Evolutionary conservation across 1,139 yeast genomes (phyloP).

Genomic region (Blastobotrys persicus): DNA sequence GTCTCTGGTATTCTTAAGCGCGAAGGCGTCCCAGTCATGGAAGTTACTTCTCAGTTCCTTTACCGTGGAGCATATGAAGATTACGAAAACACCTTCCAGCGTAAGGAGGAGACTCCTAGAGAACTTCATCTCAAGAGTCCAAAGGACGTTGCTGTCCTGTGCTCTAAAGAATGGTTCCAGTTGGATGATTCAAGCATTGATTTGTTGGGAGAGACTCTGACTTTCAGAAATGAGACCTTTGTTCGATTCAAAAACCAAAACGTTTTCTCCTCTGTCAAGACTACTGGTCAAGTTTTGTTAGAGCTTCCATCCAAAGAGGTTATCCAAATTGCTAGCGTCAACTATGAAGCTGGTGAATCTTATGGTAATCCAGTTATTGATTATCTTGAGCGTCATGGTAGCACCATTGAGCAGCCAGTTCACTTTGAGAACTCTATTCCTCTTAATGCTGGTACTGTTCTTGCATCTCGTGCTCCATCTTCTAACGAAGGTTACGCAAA

Average conservation of each 20-base stretch:
- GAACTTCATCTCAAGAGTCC: slow-evolving; percentile 69
- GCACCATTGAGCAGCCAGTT: slow-evolving; percentile 91
- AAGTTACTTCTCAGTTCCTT: slow-evolving; percentile 91
- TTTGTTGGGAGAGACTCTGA: slow-evolving; percentile 73
- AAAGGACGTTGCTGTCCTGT: slow-evolving; percentile 89
- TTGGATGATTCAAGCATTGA: slow-evolving; percentile 65
- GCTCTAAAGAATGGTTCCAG: slow-evolving; percentile 98
- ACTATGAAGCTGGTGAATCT: slow-evolving; percentile 87
- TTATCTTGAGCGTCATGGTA: slow-evolving; percentile 87
- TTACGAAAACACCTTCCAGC: slow-evolving; percentile 89
- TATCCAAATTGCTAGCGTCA: slow-evolving; percentile 80
- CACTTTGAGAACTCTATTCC: slow-evolving; percentile 89
- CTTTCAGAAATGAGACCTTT: slow-evolving; percentile 86
- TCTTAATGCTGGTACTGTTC: slow-evolving; percentile 70
- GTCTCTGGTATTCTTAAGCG: slow-evolving; percentile 88
- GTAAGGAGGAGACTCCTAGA: slow-evolving; percentile 82
- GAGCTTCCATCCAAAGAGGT: slow-evolving; percentile 94
- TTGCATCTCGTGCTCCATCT: slow-evolving; percentile 72
- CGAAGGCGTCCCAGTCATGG: slow-evolving; percentile 79
- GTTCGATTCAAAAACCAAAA: slow-evolving; percentile 75
- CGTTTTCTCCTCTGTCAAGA: slow-evolving; percentile 74
- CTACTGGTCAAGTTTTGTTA: slow-evolving; percentile 80
- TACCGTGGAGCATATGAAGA: slow-evolving; percentile 91
- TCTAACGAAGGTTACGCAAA: slow-evolving; percentile 94
- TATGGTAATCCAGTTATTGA: slow-evolving; percentile 98